phyloP scores from a whole-genome alignment of 2,329 filamentous ascomycete genomes.

The Botrytis squamosa region DNA sequence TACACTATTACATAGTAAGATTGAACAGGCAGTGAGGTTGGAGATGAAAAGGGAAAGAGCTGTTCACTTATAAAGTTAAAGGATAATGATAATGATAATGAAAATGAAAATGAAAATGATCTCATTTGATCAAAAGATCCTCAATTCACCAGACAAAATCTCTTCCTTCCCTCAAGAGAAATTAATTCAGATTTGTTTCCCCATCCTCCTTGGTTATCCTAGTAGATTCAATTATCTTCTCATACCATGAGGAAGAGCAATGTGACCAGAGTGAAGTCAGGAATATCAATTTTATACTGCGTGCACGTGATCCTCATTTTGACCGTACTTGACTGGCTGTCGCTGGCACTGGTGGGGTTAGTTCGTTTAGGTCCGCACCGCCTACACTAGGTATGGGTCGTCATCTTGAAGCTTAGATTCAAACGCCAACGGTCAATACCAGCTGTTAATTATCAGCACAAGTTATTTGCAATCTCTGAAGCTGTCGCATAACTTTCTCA shows the following conservation, averaged over 20 bases:
- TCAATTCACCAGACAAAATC: background rate
- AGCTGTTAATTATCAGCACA: conserved; percentile 14
- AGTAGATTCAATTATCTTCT: background rate
- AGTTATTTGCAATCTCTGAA: conserved; percentile 18
- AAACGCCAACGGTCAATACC: conserved; percentile 17
- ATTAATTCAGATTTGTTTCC: background rate
- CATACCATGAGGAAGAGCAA: background rate
- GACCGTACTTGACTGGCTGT: conserved; percentile 6
- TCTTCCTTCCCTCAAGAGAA: background rate
- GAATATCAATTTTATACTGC: background rate
- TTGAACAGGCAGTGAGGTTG: conserved; percentile 9
- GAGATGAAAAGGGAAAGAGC: conserved; percentile 11
- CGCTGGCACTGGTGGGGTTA: conserved; percentile 11
- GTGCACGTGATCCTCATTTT: conserved; percentile 9
- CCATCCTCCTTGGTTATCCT: background rate
- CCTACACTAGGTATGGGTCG: conserved; percentile 23
- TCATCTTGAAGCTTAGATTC: conserved; percentile 27
- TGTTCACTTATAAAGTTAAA: background rate
- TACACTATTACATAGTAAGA: conserved; percentile 2
- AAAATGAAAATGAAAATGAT: background rate
- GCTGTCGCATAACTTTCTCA: conserved; percentile 36
- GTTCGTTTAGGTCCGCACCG: conserved; percentile 23
- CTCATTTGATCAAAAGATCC: background rate
- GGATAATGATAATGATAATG: background rate
- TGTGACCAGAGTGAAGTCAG: background rate